A percentile compares a stretch with the other conserved stretches of the same genome.
Conservation (phyloP, 352 stramenopile genomes). For the Phytopythium aichiense region DNA sequence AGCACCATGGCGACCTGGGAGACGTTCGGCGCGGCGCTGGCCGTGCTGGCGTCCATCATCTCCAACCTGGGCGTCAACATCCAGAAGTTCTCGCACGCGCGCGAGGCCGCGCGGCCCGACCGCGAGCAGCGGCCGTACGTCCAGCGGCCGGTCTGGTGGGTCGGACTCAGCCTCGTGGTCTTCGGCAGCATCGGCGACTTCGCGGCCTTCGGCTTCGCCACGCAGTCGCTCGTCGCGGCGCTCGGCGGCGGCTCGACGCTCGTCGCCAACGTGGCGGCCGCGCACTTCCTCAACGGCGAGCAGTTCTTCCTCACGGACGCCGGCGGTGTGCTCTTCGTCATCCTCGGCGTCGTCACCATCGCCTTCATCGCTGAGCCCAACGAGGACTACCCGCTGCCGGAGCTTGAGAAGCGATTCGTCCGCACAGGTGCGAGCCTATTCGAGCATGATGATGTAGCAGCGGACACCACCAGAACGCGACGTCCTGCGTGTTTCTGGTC, state of each 20-base stretch:
- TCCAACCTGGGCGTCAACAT: conserved; percentile 90
- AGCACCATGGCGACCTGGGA: conserved; percentile 59
- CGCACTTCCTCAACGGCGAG: conserved; percentile 83
- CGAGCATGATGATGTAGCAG: too few relatives aligned
- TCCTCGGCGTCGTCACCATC: conserved; percentile 83
- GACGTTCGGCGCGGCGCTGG: conserved; percentile 76
- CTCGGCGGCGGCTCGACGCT: conserved; percentile 84
- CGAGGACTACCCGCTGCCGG: conserved; percentile 79
- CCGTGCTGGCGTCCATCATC: conserved; percentile 74
- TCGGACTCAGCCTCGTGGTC: conserved; percentile 74
- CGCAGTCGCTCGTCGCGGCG: conserved; percentile 85
- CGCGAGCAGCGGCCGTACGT: conserved; percentile 71
- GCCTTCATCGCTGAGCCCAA: conserved; percentile 84
- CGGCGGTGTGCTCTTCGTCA: conserved; percentile 82
- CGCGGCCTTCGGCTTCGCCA: conserved; percentile 85
- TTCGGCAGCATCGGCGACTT: conserved; percentile 87
- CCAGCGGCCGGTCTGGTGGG: conserved; percentile 84
- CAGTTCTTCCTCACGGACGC: conserved; percentile 74
- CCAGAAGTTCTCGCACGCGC: conserved; percentile 85
- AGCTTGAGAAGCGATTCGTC: conserved; percentile 81
- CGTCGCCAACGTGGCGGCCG: conserved; percentile 85
- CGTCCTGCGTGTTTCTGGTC: not conserved
- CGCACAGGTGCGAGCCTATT: conserved; percentile 35
- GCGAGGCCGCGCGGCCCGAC: conserved; percentile 39
- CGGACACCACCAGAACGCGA: not conserved